Base-by-base conservation (phyloP, 768 basidiomycete species). In the Xerocomus potaroensis region DNA sequence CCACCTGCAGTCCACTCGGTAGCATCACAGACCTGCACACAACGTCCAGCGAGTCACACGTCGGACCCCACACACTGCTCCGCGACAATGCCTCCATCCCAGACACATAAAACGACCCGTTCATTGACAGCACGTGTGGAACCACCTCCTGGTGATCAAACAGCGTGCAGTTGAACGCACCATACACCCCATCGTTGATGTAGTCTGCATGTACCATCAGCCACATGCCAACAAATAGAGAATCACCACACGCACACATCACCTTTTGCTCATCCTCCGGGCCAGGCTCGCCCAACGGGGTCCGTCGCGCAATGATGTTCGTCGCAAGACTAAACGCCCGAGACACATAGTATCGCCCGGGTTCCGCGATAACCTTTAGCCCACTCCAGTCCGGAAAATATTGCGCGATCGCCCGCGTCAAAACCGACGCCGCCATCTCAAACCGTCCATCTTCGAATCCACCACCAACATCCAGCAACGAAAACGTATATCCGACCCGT, bases 181-280 rank as follows among this genome's bases (percentile, higher is more conserved):
- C 93, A 67, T 99, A 99, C 32, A 99, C 92, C 35, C 96, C 96
- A 66, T 98, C 95, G 71, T 97, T 98, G 79, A 98, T 92, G 74
- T 98, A 98, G 74, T 97, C 93, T 96, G 66, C 27, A 29, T 45
- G 35, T 39, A 40, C 2, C 45, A 24, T 47, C 29, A 55, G 41
- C 42, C 14, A 29, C 8, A 16, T 33, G n/a, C 47, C 8, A 47
- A 30, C 26, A 31, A 48, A 31, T 19, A n/a, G 3, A 23, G 1
- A 23, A n/a, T n/a, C 26, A 27, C 4, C 24, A n/a, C 15, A 79
- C 93, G 67, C 69, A 96, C 93, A 96, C 95, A 97, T 99, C 56
- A 92, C 84, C 15, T 14, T 11, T 14, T 24, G n/a, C n/a, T n/a
- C n/a, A n/a, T n/a, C n/a, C n/a, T n/a, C n/a, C n/a, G n/a, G n/a